These are phyloP conservation scores for Bryoerythrophyllum caledonicum DNA, from an alignment of 225 moss, liverwort and hornwort genomes.

Conservation along the genomic window DNA sequence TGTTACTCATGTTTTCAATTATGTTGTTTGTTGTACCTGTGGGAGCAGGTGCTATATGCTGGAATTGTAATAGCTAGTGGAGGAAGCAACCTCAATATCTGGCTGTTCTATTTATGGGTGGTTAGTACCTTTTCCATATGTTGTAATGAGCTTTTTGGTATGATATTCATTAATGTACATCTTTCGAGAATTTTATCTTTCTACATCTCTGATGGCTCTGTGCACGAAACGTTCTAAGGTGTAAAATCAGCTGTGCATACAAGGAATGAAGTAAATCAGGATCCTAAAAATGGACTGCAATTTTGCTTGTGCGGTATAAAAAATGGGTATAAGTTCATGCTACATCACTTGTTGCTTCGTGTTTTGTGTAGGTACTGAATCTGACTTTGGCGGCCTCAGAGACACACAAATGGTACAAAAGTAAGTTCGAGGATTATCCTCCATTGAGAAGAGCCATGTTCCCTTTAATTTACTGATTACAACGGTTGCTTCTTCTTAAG, in stretches of 20 bases:
- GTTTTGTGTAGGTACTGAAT: conserved; percentile 62
- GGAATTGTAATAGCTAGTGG: conserved; percentile 73
- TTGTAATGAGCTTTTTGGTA: neutral
- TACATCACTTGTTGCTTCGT: conserved; percentile 8
- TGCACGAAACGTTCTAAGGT: neutral
- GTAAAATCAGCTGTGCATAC: neutral
- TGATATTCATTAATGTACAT: neutral
- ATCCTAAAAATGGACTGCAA: neutral
- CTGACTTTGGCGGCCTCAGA: conserved; percentile 67
- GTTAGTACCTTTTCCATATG: conserved; percentile 35
- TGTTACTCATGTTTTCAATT: conserved; percentile 1
- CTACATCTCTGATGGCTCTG: neutral
- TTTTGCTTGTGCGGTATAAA: neutral
- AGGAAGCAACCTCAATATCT: conserved; percentile 65
- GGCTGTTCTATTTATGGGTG: conserved; percentile 67
- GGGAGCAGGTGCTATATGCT: conserved; percentile 68
- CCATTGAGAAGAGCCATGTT: conserved; percentile 65
- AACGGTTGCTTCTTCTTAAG: neutral
- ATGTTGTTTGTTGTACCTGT: conserved; percentile 5
- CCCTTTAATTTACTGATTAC: conserved; percentile 63
- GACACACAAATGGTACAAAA: conserved; percentile 84
- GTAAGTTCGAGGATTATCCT: conserved; percentile 88
- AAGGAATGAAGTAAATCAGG: neutral
- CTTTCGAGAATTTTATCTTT: neutral
- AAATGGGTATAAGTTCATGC: conserved; percentile 16